Evolutionary conservation across 2,329 filamentous ascomycete genomes (phyloP).

Genomic region (Alternaria longipes): DNA sequence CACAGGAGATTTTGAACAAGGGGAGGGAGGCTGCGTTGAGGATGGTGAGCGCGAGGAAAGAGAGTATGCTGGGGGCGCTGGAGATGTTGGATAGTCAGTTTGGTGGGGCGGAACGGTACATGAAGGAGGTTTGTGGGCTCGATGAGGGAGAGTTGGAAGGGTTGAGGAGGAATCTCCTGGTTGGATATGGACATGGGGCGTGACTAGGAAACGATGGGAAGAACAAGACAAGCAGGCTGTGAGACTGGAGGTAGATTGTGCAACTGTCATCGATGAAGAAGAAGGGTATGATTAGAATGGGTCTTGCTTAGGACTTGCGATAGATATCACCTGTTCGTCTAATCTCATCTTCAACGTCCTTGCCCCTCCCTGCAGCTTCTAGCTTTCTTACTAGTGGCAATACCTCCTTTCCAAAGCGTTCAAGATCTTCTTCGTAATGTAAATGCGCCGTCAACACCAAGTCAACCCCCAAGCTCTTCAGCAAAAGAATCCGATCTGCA

Average conservation of each 20-base stretch:
- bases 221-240: too few species aligned
- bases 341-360: conserved; percentile 59
- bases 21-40: conserved; percentile 42
- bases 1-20: conserved; percentile 31
- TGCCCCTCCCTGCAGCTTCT: conserved; percentile 60
- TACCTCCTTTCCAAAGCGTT: conserved; percentile 59
- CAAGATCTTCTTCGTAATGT: conserved; percentile 64
- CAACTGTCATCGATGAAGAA: too few species aligned
- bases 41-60: conserved; percentile 54
- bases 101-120: conserved; percentile 71
- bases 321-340: conserved; percentile 60
- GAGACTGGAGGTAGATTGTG: too few species aligned
- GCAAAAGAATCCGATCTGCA: conserved; percentile 55
- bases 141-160: conserved; percentile 63
- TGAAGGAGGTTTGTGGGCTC: conserved; percentile 67
- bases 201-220: background rate
- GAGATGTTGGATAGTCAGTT: conserved; percentile 67
- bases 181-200: background rate
- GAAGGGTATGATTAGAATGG: too few species aligned
- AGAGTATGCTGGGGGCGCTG: conserved; percentile 62
- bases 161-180: conserved; percentile 50
- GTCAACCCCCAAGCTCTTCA: conserved; percentile 56
- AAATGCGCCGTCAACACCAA: conserved; percentile 60
- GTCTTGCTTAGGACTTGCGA: background rate
- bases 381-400: conserved; percentile 59